Percentiles rank a stretch among this genome's conserved stretches.
Evolutionary conservation across 176 grass and related monocot species (phyloP).

Genomic region (Tillandsia fasciculata): DNA sequence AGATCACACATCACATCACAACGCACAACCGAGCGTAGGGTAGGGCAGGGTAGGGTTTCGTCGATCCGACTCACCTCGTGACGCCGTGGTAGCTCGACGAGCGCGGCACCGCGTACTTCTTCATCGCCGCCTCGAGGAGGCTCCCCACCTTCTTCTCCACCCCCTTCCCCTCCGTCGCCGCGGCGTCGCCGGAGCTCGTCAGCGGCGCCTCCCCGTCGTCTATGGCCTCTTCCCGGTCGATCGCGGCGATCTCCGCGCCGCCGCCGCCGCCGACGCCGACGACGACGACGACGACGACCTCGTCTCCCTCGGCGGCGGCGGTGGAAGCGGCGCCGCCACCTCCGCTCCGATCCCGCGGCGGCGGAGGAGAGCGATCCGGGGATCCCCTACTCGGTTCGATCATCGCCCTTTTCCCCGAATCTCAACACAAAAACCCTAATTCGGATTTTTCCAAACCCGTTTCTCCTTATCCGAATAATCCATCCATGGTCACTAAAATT

Average conservation of each 20-base stretch:
- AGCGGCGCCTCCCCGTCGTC: not conserved
- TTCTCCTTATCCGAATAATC: too few relatives aligned
- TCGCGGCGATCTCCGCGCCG: constrained; percentile 30
- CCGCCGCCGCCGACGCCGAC: not conserved
- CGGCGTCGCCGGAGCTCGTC: too few relatives aligned
- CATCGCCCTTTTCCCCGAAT: too few relatives aligned
- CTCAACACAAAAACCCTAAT: too few relatives aligned
- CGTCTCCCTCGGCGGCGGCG: not conserved
- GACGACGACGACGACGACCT: not conserved
- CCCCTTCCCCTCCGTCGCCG: constrained; percentile 11
- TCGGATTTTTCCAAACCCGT: too few relatives aligned
- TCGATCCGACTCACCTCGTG: constrained; percentile 44
- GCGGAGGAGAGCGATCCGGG: too few relatives aligned
- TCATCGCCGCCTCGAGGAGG: constrained; percentile 56
- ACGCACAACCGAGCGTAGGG: not conserved
- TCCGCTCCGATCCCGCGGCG: too few relatives aligned
- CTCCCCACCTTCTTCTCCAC: constrained; percentile 18
- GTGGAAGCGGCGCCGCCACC: not conserved
- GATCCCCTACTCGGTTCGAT: too few relatives aligned
- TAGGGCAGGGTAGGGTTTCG: not conserved
- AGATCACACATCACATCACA: constrained; percentile 11
- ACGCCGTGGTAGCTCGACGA: constrained; percentile 90
- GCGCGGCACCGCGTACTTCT: constrained; percentile 66
- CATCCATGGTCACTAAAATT: too few relatives aligned
- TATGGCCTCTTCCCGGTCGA: constrained; percentile 19